phyloP scores from a whole-genome alignment of 2,329 filamentous ascomycete species.

The Leptosphaerulina australis region DNA sequence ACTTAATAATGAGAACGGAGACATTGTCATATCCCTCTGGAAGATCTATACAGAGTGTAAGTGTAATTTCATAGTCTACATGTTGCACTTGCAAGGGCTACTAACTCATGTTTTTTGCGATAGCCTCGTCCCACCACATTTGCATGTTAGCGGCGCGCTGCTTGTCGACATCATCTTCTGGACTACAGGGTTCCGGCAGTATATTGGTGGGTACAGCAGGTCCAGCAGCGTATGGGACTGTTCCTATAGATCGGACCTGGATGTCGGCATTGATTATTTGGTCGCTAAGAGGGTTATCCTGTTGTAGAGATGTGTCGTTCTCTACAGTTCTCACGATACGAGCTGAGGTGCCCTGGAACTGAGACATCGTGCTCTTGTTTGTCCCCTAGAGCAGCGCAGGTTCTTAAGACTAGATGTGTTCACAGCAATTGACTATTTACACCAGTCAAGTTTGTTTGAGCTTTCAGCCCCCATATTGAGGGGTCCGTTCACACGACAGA shows the following conservation, averaged over 20 bases:
- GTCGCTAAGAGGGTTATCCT: constrained; percentile 22
- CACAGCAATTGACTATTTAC: constrained; percentile 23
- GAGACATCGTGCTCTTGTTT: constrained; percentile 22
- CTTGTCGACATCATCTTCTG: constrained; percentile 24
- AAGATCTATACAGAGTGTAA: too few relatives aligned
- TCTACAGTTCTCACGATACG: constrained; percentile 24
- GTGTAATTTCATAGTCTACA: too few relatives aligned
- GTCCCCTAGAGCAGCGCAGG: constrained; percentile 7
- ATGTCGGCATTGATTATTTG: constrained; percentile 38
- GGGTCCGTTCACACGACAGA: constrained; percentile 6
- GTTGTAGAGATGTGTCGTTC: constrained; percentile 22
- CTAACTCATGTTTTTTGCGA: constrained; percentile 40
- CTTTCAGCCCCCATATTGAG: constrained; percentile 38
- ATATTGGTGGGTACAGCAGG: background rate
- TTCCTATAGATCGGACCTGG: constrained; percentile 28
- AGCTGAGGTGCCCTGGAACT: constrained; percentile 5
- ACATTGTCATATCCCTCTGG: constrained; percentile 44
- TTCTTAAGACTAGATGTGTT: constrained; percentile 25
- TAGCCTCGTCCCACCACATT: constrained; percentile 43
- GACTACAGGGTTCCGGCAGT: constrained; percentile 8
- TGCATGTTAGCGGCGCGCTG: constrained; percentile 36
- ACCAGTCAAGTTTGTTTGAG: constrained; percentile 16
- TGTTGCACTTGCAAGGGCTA: too few relatives aligned
- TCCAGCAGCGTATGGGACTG: constrained; percentile 15
- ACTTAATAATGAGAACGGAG: constrained; percentile 47